A percentile compares a stretch with the other conserved stretches of the same genome.
Evolutionary conservation across 2,329 filamentous ascomycete species (phyloP).

Genomic region (Ophiostoma montium): DNA sequence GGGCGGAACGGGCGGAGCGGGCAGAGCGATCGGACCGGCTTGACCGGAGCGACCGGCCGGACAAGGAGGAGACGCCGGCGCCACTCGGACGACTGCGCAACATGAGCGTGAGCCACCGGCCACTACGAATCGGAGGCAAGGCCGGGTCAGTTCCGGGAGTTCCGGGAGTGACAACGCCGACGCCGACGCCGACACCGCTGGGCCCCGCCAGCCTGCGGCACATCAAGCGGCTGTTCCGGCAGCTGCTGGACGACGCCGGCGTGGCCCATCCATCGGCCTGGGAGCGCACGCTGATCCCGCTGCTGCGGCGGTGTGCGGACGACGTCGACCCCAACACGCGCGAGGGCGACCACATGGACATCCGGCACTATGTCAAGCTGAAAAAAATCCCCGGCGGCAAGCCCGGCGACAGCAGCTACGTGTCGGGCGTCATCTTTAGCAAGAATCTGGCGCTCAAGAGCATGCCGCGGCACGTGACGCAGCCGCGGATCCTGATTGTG

Average conservation of each 20-base stretch:
- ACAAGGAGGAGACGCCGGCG: constrained; percentile 37
- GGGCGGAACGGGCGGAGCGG: too few relatives aligned
- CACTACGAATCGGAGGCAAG: too few relatives aligned
- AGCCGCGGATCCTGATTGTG: constrained; percentile 80
- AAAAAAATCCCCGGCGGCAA: constrained; percentile 90
- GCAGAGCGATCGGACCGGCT: too few relatives aligned
- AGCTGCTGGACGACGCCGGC: constrained; percentile 63
- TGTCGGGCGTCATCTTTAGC: constrained; percentile 91
- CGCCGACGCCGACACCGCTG: too few relatives aligned
- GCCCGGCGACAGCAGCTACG: constrained; percentile 86
- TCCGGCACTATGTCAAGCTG: constrained; percentile 91
- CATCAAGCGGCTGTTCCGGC: constrained; percentile 69
- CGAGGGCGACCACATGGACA: constrained; percentile 87
- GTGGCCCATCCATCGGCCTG: constrained; percentile 64
- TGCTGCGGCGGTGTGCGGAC: constrained; percentile 79
- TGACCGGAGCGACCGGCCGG: too few relatives aligned
- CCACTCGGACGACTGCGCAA: constrained; percentile 57
- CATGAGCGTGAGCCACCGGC: constrained; percentile 67
- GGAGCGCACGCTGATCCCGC: constrained; percentile 83
- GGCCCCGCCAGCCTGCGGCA: constrained; percentile 53
- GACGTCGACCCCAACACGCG: constrained; percentile 90
- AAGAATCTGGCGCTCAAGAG: constrained; percentile 94
- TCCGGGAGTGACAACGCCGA: too few relatives aligned
- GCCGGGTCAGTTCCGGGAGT: too few relatives aligned
- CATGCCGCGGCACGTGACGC: constrained; percentile 75